Evolutionary conservation across 306 rosid species (phyloP), one percentile per base, ranked within the genome.

Genomic region (Fragaria vesca): DNA sequence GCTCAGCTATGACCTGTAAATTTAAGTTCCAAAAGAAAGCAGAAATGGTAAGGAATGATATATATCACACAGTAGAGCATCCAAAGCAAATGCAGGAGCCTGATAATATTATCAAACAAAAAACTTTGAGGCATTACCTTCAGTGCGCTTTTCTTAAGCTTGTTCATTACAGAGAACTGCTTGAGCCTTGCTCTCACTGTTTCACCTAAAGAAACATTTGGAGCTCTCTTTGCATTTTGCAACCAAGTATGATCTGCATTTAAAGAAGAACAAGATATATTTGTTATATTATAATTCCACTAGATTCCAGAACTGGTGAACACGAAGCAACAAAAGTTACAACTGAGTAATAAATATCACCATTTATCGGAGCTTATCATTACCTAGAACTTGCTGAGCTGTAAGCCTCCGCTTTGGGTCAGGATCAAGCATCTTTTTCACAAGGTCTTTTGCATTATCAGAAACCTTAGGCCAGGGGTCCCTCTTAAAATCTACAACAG

Each of bases 381-480:
- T 93, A 95, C 99, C 97, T 76, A 96, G 81, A 70, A 96, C 99
- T 82, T 85, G 91, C 78, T 93, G 93, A 40, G 98, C 99, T 63
- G 94, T 86, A 72, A 93, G 97, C 58, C 99, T 88, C 55, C 60
- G 80, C 77, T 52, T 91, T 2, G 97, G 99, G 42, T 93, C 94
- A 40, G 99, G 99, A 86, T 96, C 71, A 70, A 96, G 96, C 99
- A 96, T 96, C 90, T 90, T 93, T 85, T 86, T 93, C 72, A 96
- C 98, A 54, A 96, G 97, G 80, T 96, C 98, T 85, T 96, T 96
- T 1, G 99, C 99, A 86, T 86, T 88, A 69, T 93, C 99, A 61
- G 99, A 96, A 86, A 96, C 98, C 86, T 83, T 90, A 38, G 98
- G 97, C 99, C 99, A 96, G 66, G 99, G 99, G 13, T 96, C 99